Conservation (phyloP, 2,329 filamentous ascomycete genomes). For the Raffaelea arxii region DNA sequence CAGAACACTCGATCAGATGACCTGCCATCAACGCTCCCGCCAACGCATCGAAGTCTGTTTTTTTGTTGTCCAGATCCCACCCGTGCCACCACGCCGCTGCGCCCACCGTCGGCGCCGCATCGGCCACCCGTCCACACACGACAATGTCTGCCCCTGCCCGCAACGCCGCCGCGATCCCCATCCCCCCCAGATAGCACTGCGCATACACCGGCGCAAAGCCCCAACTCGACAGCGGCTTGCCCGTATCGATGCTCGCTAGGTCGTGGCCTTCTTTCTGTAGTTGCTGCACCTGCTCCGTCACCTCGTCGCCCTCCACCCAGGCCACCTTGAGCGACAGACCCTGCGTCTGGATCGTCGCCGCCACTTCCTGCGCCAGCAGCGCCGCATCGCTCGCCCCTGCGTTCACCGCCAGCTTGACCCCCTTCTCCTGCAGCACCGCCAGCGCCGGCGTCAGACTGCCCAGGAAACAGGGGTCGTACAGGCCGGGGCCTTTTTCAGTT, state of each 20-base stretch:
- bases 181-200: conserved; percentile 34
- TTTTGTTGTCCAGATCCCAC: conserved; percentile 36
- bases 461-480: conserved; percentile 23
- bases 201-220: conserved; percentile 11
- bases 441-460: conserved; percentile 20
- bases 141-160: conserved; percentile 34
- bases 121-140: conserved; percentile 30
- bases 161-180: conserved; percentile 34
- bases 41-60: conserved; percentile 38
- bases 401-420: conserved; percentile 22
- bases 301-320: conserved; percentile 22
- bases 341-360: conserved; percentile 12
- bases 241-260: conserved; percentile 11
- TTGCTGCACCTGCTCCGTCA: conserved; percentile 12
- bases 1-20: conserved; percentile 42
- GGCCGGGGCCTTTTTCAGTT: conserved; percentile 10
- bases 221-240: conserved; percentile 9
- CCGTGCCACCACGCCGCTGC: conserved; percentile 46
- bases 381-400: conserved; percentile 21
- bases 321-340: conserved; percentile 20
- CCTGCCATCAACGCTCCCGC: conserved; percentile 41
- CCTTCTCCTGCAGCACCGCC: conserved; percentile 15
- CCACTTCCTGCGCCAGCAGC: conserved; percentile 11
- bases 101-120: conserved; percentile 41
- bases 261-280: conserved; percentile 11